A percentile compares a stretch with the other conserved stretches of the same genome.
phyloP scores from a whole-genome alignment of 352 stramenopile species.

The Pythium insidiosum region DNA sequence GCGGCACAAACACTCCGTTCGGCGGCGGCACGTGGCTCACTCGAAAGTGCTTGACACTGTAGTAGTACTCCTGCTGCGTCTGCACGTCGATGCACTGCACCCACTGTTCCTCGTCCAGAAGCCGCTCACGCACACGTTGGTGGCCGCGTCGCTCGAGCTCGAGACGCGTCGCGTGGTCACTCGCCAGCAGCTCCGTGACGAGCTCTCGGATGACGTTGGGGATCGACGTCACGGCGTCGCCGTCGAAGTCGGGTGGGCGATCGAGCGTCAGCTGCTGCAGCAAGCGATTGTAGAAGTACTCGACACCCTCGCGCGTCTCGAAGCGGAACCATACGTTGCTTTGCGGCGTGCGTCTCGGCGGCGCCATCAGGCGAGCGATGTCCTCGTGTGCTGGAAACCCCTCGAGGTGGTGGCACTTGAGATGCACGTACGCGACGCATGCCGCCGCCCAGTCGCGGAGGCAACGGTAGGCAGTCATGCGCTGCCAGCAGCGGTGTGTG shows the following conservation, averaged over 20 bases:
- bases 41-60: slow-evolving; percentile 49
- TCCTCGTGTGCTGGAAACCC: slow-evolving; percentile 30
- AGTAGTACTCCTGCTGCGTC: slow-evolving; percentile 48
- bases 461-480: slow-evolving; percentile 39
- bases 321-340: slow-evolving; percentile 59
- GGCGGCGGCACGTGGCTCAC: slow-evolving; percentile 25
- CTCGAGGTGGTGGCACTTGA: slow-evolving; percentile 39
- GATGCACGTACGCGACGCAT: slow-evolving; percentile 45
- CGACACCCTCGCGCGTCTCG: slow-evolving; percentile 29
- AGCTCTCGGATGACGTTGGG: slow-evolving; percentile 34
- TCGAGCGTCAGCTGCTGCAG: slow-evolving; percentile 32
- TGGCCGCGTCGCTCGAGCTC: slow-evolving; percentile 47
- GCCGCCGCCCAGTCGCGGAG: slow-evolving; percentile 41
- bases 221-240: slow-evolving; percentile 31
- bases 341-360: slow-evolving; percentile 37
- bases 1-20: slow-evolving; percentile 37
- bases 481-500: slow-evolving; percentile 40
- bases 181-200: slow-evolving; percentile 31
- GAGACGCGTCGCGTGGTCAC: slow-evolving; percentile 27
- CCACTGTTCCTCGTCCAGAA: slow-evolving; percentile 60
- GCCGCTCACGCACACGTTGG: slow-evolving; percentile 23
- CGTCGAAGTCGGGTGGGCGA: slow-evolving; percentile 47
- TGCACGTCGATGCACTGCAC: slow-evolving; percentile 43
- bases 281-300: slow-evolving; percentile 63
- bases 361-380: slow-evolving; percentile 31